Conservation (phyloP, 192 early-diverging fungal genomes). For the Chytriomyces sp. region DNA sequence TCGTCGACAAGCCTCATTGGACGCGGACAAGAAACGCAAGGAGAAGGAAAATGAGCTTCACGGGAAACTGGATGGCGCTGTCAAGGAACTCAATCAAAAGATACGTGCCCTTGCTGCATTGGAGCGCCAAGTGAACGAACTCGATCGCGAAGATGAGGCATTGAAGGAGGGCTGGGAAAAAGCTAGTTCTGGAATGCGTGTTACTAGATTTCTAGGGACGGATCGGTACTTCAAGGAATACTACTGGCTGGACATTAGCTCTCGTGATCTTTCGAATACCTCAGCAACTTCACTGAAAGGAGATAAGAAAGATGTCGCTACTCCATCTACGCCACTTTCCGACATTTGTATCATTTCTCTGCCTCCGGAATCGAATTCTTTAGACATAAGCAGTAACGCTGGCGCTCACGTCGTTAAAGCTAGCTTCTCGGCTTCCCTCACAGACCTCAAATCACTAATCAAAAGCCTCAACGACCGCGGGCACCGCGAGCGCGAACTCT, state of each 20-base stretch:
- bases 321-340: background rate
- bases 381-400: background rate
- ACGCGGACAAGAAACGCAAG: background rate
- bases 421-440: background rate
- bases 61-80: background rate
- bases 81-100: constrained; percentile 3
- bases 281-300: background rate
- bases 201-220: background rate
- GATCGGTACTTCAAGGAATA: constrained; percentile 4
- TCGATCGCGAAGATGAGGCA: background rate
- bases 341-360: background rate
- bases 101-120: background rate
- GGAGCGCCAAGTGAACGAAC: background rate
- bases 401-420: background rate
- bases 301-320: background rate
- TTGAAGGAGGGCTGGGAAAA: background rate
- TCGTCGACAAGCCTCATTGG: background rate
- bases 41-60: background rate
- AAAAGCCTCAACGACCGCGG: background rate
- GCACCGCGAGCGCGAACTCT: background rate
- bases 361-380: too few species aligned
- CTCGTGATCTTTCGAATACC: too few species aligned
- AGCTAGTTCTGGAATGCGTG: background rate
- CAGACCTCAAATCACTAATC: background rate
- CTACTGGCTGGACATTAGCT: constrained; percentile 3